Base-by-base conservation (phyloP, 2,329 filamentous ascomycete species). In the Ceratocystis smalleyi region DNA sequence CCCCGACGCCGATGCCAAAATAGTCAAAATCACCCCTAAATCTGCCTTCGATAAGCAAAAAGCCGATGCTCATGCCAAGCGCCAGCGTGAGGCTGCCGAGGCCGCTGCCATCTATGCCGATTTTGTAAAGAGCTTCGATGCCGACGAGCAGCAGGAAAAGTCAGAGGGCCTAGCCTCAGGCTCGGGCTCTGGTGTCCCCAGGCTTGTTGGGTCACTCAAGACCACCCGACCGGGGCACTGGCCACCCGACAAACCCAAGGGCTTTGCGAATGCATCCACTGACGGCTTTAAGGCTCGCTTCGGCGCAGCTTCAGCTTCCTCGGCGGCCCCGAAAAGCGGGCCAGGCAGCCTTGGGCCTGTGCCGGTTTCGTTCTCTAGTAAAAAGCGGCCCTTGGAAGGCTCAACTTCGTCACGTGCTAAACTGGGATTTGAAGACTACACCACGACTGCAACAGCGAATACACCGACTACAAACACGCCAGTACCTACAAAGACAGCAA, bases 1-100 rank as follows among this genome's bases (percentile, higher is more conserved):
- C 70, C 86, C 88, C 15, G 83, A 90, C 70, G 79, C 89, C 66
- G 83, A 86, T 65, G 81, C 85, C 62, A 95, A 95, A 74, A 83
- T 94, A 61, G 83, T 87, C 64, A 89, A 89, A 60, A 84, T 89
- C 0, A 81, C 85, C 67, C 94, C 91, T 75, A 89, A 94, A 72
- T 95, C 90, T 22, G 81, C 87, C 30, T 96, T 95, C 73, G 91
- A 96, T 76, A 86, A 86, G 70, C 88, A 95, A 73, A 90, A 88
- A 73, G 89, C 89, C 66, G 90, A 95, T 73, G 89, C 88, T 65
- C 90, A 95, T 77, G 90, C 89, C 27, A 96, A 96, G 76, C 85
- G 88, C 66, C 81, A 83, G 69, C 83, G 89, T 69, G 91, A 95
- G 74, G 87, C 87, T 70, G 89, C 87, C 69, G 91, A 96, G 75